Conservation (phyloP, 441 rosid species). For the Erysimum pusillum region DNA sequence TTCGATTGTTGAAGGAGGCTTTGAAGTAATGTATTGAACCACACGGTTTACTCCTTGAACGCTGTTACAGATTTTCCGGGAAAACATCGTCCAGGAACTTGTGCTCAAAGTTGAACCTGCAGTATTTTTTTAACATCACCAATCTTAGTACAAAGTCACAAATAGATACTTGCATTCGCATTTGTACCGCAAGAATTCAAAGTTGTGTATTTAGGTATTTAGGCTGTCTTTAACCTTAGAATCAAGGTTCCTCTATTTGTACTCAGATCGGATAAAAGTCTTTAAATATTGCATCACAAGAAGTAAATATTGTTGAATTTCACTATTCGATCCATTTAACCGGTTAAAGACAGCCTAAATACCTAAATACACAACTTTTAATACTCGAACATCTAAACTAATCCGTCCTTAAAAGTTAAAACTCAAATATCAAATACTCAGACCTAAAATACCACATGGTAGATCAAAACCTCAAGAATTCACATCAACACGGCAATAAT, state of each 20-base stretch:
- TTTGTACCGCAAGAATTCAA: conserved; percentile 14
- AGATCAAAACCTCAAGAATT: background rate
- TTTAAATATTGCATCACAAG: background rate
- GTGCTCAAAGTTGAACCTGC: conserved; percentile 90
- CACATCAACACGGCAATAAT: conserved; percentile 3
- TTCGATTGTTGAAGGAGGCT: conserved; percentile 97
- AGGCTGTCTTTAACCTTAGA: too few relatives aligned
- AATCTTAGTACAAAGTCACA: background rate
- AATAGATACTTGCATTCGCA: background rate
- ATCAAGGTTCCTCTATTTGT: background rate
- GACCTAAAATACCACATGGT: background rate
- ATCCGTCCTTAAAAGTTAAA: background rate
- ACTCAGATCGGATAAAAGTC: background rate
- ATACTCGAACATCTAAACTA: background rate
- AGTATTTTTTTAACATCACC: background rate
- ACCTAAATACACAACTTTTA: background rate
- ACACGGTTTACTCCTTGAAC: conserved; percentile 94
- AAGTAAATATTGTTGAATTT: background rate
- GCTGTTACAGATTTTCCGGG: conserved; percentile 82
- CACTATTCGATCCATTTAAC: background rate
- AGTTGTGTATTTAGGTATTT: too few relatives aligned
- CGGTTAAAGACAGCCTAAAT: background rate
- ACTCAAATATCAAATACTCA: background rate
- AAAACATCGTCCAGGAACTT: conserved; percentile 81
- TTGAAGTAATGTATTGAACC: conserved; percentile 91